Evolutionary conservation across 2,329 filamentous ascomycete species (phyloP).

Genomic region (Fusarium tricinctum): DNA sequence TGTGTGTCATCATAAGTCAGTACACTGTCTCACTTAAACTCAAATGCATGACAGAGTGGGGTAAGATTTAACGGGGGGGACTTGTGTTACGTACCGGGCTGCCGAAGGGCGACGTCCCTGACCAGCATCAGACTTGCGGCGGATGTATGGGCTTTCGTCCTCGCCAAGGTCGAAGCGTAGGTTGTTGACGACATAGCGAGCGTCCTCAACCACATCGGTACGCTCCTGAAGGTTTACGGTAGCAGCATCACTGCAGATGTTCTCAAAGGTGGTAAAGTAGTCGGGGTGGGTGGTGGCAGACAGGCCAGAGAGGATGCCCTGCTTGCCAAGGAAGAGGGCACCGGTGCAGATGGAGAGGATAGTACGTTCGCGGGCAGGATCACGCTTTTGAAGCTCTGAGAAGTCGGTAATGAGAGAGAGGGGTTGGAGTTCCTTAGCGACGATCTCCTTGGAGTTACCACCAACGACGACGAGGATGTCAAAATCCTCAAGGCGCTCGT

Average conservation of each 20-base stretch:
- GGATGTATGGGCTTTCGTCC: constrained; percentile 87
- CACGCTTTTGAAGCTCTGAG: constrained; percentile 83
- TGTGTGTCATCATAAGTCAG: constrained; percentile 52
- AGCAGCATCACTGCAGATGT: constrained; percentile 80
- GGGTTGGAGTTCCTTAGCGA: constrained; percentile 78
- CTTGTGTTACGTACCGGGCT: constrained; percentile 65
- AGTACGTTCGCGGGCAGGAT: constrained; percentile 84
- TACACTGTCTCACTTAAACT: constrained; percentile 41
- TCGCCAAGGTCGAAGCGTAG: constrained; percentile 86
- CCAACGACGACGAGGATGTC: constrained; percentile 85
- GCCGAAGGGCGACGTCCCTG: constrained; percentile 67
- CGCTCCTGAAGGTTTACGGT: constrained; percentile 79
- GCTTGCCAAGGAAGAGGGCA: constrained; percentile 80
- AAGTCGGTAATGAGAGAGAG: constrained; percentile 81
- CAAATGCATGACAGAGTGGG: constrained; percentile 47
- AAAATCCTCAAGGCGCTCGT: constrained; percentile 79
- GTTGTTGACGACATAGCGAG: constrained; percentile 91
- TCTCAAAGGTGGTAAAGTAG: constrained; percentile 84
- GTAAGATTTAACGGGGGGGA: constrained; percentile 30
- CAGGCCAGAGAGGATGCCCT: constrained; percentile 82
- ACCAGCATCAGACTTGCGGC: constrained; percentile 77
- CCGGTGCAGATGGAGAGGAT: constrained; percentile 85
- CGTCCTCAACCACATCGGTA: constrained; percentile 85
- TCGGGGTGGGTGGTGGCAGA: constrained; percentile 88
- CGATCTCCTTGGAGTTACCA: constrained; percentile 73